Evolutionary conservation across 163 green algal genomes (phyloP).

Genomic region (Chloromonas sp.): DNA sequence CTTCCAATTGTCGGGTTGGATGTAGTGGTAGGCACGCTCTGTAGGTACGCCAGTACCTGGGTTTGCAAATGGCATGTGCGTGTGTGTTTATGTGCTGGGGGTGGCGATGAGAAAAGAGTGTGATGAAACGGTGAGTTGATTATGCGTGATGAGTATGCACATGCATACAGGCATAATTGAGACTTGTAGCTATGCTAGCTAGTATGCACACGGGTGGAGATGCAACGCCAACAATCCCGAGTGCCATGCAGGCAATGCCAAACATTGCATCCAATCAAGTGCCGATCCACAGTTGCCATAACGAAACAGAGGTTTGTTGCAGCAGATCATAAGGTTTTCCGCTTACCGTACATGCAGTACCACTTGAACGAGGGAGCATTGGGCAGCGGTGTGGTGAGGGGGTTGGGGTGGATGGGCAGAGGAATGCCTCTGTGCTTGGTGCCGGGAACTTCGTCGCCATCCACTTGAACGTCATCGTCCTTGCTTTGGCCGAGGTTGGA

Average conservation of each 20-base stretch:
- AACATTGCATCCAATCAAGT: not conserved
- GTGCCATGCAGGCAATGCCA: not conserved
- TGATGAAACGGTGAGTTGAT: not conserved
- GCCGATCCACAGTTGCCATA: not conserved
- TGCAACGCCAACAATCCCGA: not conserved
- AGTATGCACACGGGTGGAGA: no score
- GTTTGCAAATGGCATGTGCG: not conserved
- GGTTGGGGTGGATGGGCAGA: constrained; percentile 25
- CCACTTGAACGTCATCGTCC: no score
- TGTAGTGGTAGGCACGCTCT: constrained; percentile 46
- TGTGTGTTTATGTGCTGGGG: not conserved
- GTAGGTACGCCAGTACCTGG: constrained; percentile 21
- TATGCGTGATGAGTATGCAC: not conserved
- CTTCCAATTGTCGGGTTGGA: constrained; percentile 9
- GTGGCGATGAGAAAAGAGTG: not conserved
- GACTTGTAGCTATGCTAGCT: no score
- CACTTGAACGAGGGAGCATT: constrained; percentile 59
- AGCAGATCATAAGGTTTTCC: not conserved
- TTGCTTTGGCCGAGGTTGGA: no score
- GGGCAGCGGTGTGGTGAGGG: constrained; percentile 58
- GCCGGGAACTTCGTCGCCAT: not conserved
- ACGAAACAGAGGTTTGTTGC: not conserved
- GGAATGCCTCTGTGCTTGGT: not conserved
- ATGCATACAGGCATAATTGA: not conserved
- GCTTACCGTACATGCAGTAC: constrained; percentile 75